Evolutionary conservation across 2,329 filamentous ascomycete genomes (phyloP).

Genomic region (Monilinia laxa): DNA sequence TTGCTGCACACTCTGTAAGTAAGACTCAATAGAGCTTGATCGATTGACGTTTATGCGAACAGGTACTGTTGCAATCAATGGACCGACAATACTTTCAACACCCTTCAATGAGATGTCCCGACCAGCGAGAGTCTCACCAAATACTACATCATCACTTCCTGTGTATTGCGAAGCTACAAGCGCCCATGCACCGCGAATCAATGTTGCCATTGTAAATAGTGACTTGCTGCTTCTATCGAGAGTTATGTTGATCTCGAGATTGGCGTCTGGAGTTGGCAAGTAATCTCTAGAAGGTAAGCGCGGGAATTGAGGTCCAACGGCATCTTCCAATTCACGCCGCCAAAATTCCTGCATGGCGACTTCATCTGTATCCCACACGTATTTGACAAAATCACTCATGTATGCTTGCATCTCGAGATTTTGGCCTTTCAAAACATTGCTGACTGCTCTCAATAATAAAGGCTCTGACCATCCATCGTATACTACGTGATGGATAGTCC

Average conservation of each 20-base stretch:
- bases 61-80: slow-evolving; percentile 47
- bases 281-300: slow-evolving; percentile 47
- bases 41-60: slow-evolving; percentile 39
- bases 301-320: slow-evolving; percentile 51
- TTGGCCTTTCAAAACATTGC: slow-evolving; percentile 29
- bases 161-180: slow-evolving; percentile 44
- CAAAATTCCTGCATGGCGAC: slow-evolving; percentile 45
- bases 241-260: slow-evolving; percentile 45
- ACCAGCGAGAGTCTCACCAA: slow-evolving; percentile 47
- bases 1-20: slow-evolving; percentile 49
- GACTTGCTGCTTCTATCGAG: slow-evolving; percentile 24
- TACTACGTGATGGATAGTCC: slow-evolving; percentile 56
- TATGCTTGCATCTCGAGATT: slow-evolving; percentile 36
- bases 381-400: slow-evolving; percentile 51
- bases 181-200: slow-evolving; percentile 43
- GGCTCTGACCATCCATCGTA: slow-evolving; percentile 56
- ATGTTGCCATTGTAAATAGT: slow-evolving; percentile 30
- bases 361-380: slow-evolving; percentile 45
- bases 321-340: slow-evolving; percentile 47
- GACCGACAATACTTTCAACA: slow-evolving; percentile 47
- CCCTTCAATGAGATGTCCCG: slow-evolving; percentile 44
- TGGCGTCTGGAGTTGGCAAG: slow-evolving; percentile 46
- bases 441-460: slow-evolving; percentile 38
- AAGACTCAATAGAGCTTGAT: slow-evolving; percentile 40
- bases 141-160: slow-evolving; percentile 43